Conservation (phyloP, 2,329 filamentous ascomycete species). For the Dactylella cylindrospora region DNA sequence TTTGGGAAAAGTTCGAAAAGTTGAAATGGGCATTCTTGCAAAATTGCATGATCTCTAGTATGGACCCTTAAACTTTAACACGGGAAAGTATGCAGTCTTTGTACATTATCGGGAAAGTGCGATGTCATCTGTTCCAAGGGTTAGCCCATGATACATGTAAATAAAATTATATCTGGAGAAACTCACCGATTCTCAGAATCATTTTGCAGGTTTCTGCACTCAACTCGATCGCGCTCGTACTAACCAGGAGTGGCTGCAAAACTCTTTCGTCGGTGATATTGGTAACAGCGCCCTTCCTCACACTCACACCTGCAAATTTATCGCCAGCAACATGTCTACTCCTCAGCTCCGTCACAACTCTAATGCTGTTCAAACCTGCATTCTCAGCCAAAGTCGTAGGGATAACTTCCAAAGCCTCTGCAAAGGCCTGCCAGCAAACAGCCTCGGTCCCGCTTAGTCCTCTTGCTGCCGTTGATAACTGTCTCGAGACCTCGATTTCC, state of each 20-base stretch:
- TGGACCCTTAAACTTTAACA: no score
- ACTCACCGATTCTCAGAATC: slow-evolving; percentile 64
- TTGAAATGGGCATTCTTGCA: no score
- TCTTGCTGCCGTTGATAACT: slow-evolving; percentile 78
- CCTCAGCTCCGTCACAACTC: slow-evolving; percentile 92
- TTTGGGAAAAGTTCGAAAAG: slow-evolving; percentile 1
- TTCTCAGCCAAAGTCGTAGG: slow-evolving; percentile 97
- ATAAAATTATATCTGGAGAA: slow-evolving; percentile 1
- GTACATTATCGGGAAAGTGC: slow-evolving; percentile 42
- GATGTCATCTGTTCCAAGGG: slow-evolving; percentile 30
- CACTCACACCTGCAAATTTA: slow-evolving; percentile 94
- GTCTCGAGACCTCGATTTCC: slow-evolving; percentile 91
- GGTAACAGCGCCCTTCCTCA: slow-evolving; percentile 92
- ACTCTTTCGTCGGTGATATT: slow-evolving; percentile 98
- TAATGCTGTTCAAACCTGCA: slow-evolving; percentile 95
- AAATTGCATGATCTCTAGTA: no score
- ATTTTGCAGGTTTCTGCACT: slow-evolving; percentile 99
- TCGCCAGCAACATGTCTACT: slow-evolving; percentile 94
- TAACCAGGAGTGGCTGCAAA: slow-evolving; percentile 90
- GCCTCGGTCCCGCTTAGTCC: slow-evolving; percentile 86
- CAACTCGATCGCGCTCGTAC: slow-evolving; percentile 94
- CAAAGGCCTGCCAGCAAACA: slow-evolving; percentile 99
- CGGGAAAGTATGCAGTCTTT: no score
- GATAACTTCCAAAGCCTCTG: slow-evolving; percentile 94
- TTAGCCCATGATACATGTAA: not conserved